A percentile compares a stretch with the other conserved stretches of the same genome.
These are phyloP conservation scores for Endothia cerciana DNA, from an alignment of 2,329 filamentous ascomycete genomes.

Conservation along the genomic window DNA sequence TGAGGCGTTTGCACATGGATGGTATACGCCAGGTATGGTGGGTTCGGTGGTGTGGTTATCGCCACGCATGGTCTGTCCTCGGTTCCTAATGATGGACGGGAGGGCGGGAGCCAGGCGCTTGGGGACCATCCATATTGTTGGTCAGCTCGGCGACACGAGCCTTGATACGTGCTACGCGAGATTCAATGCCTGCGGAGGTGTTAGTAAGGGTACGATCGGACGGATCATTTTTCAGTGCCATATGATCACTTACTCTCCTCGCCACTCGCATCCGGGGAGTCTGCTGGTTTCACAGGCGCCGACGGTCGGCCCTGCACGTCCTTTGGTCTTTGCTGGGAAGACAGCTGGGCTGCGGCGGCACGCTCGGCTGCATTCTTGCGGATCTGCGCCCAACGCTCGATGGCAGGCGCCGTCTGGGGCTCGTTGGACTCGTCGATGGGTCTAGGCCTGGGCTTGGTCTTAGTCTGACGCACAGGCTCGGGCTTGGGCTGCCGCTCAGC, in stretches of 20 bases:
- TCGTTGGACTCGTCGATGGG: slow-evolving; percentile 33
- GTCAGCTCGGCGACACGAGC: slow-evolving; percentile 94
- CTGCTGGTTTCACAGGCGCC: slow-evolving; percentile 13
- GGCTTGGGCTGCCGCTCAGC: slow-evolving; percentile 31
- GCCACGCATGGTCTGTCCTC: slow-evolving; percentile 23
- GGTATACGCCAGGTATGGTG: neutral
- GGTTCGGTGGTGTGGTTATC: slow-evolving; percentile 32
- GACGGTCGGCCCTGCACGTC: slow-evolving; percentile 62
- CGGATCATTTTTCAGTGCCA: too few species aligned
- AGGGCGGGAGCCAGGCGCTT: slow-evolving; percentile 43
- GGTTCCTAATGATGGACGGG: slow-evolving; percentile 40
- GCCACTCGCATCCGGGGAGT: slow-evolving; percentile 72
- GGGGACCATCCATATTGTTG: slow-evolving; percentile 71
- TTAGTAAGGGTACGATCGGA: slow-evolving; percentile 33
- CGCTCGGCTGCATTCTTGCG: slow-evolving; percentile 90
- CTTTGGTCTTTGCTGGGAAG: slow-evolving; percentile 53
- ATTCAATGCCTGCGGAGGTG: slow-evolving; percentile 77
- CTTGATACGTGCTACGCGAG: slow-evolving; percentile 95
- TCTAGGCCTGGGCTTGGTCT: slow-evolving; percentile 36
- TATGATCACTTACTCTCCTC: slow-evolving; percentile 78
- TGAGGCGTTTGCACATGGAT: neutral
- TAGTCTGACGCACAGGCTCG: slow-evolving; percentile 38
- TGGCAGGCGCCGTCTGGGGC: slow-evolving; percentile 43
- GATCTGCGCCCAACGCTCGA: slow-evolving; percentile 95
- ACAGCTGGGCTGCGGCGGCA: slow-evolving; percentile 48